Conservation (phyloP, 805 yeast species). For the Suhomyces tanzawaensis region DNA sequence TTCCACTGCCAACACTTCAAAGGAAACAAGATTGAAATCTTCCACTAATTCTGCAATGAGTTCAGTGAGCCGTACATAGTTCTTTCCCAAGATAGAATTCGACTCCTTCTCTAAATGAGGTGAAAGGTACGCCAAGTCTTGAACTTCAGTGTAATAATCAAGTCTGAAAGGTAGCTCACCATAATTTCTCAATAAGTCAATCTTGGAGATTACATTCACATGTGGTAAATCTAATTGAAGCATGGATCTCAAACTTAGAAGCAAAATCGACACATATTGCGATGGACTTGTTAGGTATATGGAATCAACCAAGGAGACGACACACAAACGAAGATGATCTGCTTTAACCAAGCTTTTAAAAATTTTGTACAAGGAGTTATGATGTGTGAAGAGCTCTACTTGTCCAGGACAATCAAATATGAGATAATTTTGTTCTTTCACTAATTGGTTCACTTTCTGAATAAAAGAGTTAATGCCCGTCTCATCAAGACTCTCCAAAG, state of each 20-base stretch:
- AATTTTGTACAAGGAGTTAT: conserved; percentile 65
- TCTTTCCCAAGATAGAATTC: conserved; percentile 57
- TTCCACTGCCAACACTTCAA: conserved; percentile 86
- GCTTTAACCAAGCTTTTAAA: conserved; percentile 55
- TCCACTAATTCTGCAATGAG: conserved; percentile 79
- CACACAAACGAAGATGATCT: conserved; percentile 73
- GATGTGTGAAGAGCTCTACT: conserved; percentile 91
- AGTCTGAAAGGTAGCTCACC: conserved; percentile 80
- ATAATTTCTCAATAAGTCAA: conserved; percentile 74
- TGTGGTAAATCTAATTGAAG: conserved; percentile 90
- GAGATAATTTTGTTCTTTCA: conserved; percentile 55
- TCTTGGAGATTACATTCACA: conserved; percentile 86
- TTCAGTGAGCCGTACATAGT: conserved; percentile 66
- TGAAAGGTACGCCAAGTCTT: conserved; percentile 66
- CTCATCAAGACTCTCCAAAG: conserved; percentile 58
- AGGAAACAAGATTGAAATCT: conserved; percentile 83
- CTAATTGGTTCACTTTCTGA: conserved; percentile 53
- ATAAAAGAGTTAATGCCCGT: conserved; percentile 50
- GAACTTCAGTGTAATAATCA: conserved; percentile 89
- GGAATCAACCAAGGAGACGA: conserved; percentile 83
- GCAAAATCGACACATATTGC: conserved; percentile 77
- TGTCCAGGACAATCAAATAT: conserved; percentile 95
- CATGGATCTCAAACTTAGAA: conserved; percentile 87
- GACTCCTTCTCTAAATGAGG: conserved; percentile 74
- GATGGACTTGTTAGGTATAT: conserved; percentile 81